phyloP scores from a whole-genome alignment of 495 filamentous ascomycete genomes.

The Talaromyces ruber region DNA sequence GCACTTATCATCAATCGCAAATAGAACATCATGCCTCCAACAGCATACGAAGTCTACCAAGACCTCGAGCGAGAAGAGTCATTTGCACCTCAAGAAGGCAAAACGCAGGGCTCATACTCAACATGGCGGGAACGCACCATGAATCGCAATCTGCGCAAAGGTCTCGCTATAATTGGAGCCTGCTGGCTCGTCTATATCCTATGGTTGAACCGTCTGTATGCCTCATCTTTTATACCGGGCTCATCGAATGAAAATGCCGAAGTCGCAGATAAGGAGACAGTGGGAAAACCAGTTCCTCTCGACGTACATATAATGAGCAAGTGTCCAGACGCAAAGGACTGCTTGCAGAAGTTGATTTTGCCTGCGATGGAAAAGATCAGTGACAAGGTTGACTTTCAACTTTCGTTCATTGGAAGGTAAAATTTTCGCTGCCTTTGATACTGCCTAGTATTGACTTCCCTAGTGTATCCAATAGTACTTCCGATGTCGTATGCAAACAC shows the following conservation, averaged over 20 bases:
- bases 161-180: background rate
- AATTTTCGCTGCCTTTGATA: conserved; percentile 3
- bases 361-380: conserved; percentile 77
- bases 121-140: conserved; percentile 6
- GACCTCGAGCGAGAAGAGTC: conserved; percentile 5
- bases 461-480: conserved; percentile 28
- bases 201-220: conserved; percentile 6
- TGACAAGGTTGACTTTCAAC: conserved; percentile 80
- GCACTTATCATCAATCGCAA: background rate
- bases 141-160: background rate
- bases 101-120: background rate
- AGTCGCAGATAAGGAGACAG: background rate
- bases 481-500: conserved; percentile 62
- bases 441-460: background rate
- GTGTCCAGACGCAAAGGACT: conserved; percentile 80
- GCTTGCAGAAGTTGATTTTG: conserved; percentile 70
- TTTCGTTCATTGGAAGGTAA: conserved; percentile 84
- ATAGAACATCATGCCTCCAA: conserved; percentile 1
- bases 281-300: conserved; percentile 53
- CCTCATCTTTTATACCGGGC: background rate
- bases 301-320: conserved; percentile 95
- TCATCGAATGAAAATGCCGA: background rate
- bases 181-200: conserved; percentile 6
- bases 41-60: conserved; percentile 4
- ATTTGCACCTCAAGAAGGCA: conserved; percentile 2